phyloP scores from a whole-genome alignment of 805 yeast species.

The Saturnispora sanitii region DNA sequence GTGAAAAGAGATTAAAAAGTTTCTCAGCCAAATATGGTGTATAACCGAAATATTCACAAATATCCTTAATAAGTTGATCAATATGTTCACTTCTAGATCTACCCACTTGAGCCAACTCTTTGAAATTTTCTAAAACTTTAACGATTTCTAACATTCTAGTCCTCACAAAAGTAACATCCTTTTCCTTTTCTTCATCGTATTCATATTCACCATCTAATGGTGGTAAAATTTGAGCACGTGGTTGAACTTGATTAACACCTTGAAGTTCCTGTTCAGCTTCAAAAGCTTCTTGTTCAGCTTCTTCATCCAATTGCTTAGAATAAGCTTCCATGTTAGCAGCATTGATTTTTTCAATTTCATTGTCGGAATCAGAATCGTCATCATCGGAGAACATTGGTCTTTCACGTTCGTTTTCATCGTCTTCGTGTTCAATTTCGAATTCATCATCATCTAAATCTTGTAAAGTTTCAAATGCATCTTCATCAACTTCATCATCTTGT shows the following conservation, averaged over 20 bases:
- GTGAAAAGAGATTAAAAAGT: conserved; percentile 81
- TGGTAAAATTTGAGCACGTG: conserved; percentile 72
- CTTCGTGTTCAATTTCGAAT: conserved; percentile 27
- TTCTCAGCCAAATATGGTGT: conserved; percentile 88
- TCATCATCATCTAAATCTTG: conserved; percentile 24
- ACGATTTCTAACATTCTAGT: conserved; percentile 94
- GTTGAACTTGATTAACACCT: conserved; percentile 50
- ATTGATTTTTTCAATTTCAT: conserved; percentile 60
- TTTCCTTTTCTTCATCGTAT: conserved; percentile 29
- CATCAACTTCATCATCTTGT: conserved; percentile 33
- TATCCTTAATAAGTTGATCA: conserved; percentile 71
- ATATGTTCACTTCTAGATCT: conserved; percentile 76
- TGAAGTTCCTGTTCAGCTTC: conserved; percentile 55
- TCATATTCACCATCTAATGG: conserved; percentile 51
- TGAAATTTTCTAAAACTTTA: conserved; percentile 86
- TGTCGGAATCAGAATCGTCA: conserved; percentile 45
- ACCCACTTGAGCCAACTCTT: conserved; percentile 73
- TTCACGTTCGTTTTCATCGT: conserved; percentile 48
- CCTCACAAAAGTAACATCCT: conserved; percentile 69
- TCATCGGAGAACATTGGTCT: conserved; percentile 80
- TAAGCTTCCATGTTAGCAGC: conserved; percentile 78
- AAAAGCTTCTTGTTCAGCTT: conserved; percentile 46
- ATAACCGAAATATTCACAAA: conserved; percentile 90
- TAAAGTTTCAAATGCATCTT: conserved; percentile 27
- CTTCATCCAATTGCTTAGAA: conserved; percentile 55